Conservation (phyloP, 148 eudicot genomes). For the Silene latifolia region DNA sequence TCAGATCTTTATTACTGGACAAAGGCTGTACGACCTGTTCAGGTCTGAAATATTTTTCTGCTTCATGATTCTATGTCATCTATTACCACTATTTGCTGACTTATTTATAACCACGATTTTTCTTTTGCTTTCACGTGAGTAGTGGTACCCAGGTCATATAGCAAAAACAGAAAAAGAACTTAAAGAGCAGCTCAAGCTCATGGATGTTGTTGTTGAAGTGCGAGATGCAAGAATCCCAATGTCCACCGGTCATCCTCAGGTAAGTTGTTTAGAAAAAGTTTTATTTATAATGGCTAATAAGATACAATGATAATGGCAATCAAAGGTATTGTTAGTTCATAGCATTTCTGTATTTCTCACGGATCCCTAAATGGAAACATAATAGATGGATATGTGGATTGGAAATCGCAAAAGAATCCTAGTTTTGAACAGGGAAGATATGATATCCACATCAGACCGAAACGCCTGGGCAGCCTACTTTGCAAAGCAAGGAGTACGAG, state of each 20-base stretch:
- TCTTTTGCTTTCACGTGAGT: conserved; percentile 17
- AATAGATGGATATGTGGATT: conserved; percentile 91
- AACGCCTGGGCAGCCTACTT: conserved; percentile 93
- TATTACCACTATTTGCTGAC: neutral
- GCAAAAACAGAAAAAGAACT: conserved; percentile 97
- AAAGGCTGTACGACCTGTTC: conserved; percentile 77
- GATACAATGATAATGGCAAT: neutral
- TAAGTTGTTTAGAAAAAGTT: conserved; percentile 11
- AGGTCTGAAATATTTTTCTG: conserved; percentile 41
- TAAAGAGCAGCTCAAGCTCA: conserved; percentile 87
- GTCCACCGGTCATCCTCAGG: conserved; percentile 96
- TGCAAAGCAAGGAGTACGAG: conserved; percentile 79
- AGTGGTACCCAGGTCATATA: conserved; percentile 99
- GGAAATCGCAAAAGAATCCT: conserved; percentile 86
- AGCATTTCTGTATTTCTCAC: conserved; percentile 9
- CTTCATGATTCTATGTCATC: neutral
- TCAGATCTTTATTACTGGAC: conserved; percentile 83
- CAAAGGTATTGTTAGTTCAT: neutral
- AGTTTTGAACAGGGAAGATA: conserved; percentile 95
- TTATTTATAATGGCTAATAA: conserved; percentile 1
- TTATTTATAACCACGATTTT: conserved; percentile 5
- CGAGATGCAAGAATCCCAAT: conserved; percentile 98
- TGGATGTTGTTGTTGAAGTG: conserved; percentile 99
- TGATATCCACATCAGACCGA: conserved; percentile 88
- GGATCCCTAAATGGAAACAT: neutral